A percentile compares a stretch with the other conserved stretches of the same genome.
Conservation (phyloP, 2,329 filamentous ascomycete species). For the Xylaria multiplex region DNA sequence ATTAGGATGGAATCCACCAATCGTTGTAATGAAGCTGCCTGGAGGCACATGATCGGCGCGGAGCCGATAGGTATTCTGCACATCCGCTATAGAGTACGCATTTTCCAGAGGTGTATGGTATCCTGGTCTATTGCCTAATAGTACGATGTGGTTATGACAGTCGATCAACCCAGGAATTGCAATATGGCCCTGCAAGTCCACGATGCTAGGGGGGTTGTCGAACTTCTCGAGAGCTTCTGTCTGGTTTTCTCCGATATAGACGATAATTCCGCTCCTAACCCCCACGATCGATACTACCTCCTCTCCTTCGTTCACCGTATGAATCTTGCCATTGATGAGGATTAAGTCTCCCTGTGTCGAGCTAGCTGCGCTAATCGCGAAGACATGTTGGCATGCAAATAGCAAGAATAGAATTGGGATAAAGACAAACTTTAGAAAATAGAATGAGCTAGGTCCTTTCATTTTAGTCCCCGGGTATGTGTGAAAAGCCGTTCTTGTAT, state of each 20-base stretch:
- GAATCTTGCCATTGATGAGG: slow-evolving; percentile 44
- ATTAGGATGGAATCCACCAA: slow-evolving; percentile 46
- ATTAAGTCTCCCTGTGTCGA: slow-evolving; percentile 39
- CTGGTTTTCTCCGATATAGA: slow-evolving; percentile 43
- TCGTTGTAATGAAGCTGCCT: slow-evolving; percentile 44
- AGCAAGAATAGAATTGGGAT: neutral
- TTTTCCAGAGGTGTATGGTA: slow-evolving; percentile 47
- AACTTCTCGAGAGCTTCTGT: slow-evolving; percentile 34
- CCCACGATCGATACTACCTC: slow-evolving; percentile 39
- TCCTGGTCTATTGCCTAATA: slow-evolving; percentile 46
- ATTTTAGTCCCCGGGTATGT: neutral
- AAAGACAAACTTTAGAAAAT: neutral
- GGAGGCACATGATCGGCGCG: slow-evolving; percentile 35
- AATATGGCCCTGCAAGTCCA: slow-evolving; percentile 42
- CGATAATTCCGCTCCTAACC: slow-evolving; percentile 41
- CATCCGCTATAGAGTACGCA: slow-evolving; percentile 43
- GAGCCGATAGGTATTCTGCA: slow-evolving; percentile 36
- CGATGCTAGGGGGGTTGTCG: slow-evolving; percentile 23
- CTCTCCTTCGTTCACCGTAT: slow-evolving; percentile 40
- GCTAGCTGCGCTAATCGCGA: neutral
- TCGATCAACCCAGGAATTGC: slow-evolving; percentile 45
- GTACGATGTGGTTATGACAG: slow-evolving; percentile 47
- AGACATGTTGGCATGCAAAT: neutral
- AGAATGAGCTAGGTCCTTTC: neutral
- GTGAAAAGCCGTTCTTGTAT: neutral